phyloP scores from a whole-genome alignment of 768 basidiomycete species.

The Dioszegia hungarica region DNA sequence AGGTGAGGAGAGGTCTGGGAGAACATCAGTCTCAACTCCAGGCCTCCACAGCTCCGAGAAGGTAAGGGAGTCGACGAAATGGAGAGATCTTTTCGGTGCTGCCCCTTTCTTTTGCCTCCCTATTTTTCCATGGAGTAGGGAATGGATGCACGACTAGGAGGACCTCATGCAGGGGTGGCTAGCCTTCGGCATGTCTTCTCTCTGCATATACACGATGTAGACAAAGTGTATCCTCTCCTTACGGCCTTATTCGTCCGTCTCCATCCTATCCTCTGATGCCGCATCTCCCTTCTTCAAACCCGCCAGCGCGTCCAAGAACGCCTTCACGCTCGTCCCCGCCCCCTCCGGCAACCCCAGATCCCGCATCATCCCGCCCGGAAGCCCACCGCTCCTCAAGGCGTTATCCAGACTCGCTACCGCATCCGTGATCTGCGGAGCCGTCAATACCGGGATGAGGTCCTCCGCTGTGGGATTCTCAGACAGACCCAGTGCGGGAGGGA shows the following conservation, averaged over 20 bases:
- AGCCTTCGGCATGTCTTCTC: too few relatives aligned
- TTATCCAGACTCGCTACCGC: conserved; percentile 77
- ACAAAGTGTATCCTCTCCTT: background rate
- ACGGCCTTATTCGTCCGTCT: conserved; percentile 59
- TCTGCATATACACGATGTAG: too few relatives aligned
- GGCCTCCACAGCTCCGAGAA: too few relatives aligned
- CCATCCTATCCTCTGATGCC: conserved; percentile 65
- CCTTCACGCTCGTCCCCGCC: conserved; percentile 69
- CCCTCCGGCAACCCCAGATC: conserved; percentile 77
- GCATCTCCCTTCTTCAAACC: conserved; percentile 59
- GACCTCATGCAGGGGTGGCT: too few relatives aligned
- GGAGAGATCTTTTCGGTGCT: too few relatives aligned
- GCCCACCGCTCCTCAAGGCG: conserved; percentile 69
- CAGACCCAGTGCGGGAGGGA: conserved; percentile 70
- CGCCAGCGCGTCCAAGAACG: conserved; percentile 74
- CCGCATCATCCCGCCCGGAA: conserved; percentile 68
- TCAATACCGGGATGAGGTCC: conserved; percentile 67
- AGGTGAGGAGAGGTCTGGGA: too few relatives aligned
- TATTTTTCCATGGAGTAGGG: too few relatives aligned
- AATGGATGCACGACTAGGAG: too few relatives aligned
- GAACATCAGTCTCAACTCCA: too few relatives aligned
- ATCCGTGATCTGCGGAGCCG: conserved; percentile 75
- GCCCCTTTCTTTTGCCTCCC: too few relatives aligned
- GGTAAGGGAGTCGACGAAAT: too few relatives aligned
- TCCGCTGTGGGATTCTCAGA: conserved; percentile 60